Evolutionary conservation across 2,329 filamentous ascomycete species (phyloP).

Genomic region (Talaromyces marneffei): DNA sequence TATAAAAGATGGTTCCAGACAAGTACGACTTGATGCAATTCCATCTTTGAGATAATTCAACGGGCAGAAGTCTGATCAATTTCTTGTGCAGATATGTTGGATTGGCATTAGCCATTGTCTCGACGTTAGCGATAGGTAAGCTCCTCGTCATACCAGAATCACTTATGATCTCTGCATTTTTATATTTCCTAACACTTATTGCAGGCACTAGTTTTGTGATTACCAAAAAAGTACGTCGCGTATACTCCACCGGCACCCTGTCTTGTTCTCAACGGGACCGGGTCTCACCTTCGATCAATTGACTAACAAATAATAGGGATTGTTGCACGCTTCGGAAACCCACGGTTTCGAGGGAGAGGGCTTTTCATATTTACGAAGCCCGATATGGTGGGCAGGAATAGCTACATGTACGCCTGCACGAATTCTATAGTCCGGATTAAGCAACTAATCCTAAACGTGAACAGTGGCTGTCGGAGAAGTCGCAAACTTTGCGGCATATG

Average conservation of each 20-base stretch:
- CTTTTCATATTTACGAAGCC: conserved; percentile 86
- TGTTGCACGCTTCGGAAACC: conserved; percentile 82
- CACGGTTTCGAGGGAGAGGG: conserved; percentile 97
- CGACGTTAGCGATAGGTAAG: conserved; percentile 45
- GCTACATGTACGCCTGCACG: conserved; percentile 61
- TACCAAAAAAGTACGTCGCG: conserved; percentile 79
- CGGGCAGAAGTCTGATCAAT: conserved; percentile 1
- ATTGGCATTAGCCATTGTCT: conserved; percentile 42
- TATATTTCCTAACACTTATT: neutral
- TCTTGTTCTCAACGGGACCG: neutral
- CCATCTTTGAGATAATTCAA: neutral
- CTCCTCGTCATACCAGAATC: conserved; percentile 14
- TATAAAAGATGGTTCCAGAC: conserved; percentile 37
- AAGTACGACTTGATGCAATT: conserved; percentile 29
- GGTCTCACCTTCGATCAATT: neutral
- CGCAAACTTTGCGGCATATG: conserved; percentile 96
- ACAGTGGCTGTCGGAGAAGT: conserved; percentile 86
- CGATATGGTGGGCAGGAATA: conserved; percentile 97
- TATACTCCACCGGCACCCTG: neutral
- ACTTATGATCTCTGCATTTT: neutral
- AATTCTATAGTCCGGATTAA: neutral
- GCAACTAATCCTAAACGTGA: neutral
- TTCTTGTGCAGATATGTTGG: conserved; percentile 39
- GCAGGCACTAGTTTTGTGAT: conserved; percentile 94
- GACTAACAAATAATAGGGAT: conserved; percentile 53